Evolutionary conservation across 1,284 basidiomycete species (phyloP), one percentile per base, ranked within the genome.

Genomic region (Boletus smithii): DNA sequence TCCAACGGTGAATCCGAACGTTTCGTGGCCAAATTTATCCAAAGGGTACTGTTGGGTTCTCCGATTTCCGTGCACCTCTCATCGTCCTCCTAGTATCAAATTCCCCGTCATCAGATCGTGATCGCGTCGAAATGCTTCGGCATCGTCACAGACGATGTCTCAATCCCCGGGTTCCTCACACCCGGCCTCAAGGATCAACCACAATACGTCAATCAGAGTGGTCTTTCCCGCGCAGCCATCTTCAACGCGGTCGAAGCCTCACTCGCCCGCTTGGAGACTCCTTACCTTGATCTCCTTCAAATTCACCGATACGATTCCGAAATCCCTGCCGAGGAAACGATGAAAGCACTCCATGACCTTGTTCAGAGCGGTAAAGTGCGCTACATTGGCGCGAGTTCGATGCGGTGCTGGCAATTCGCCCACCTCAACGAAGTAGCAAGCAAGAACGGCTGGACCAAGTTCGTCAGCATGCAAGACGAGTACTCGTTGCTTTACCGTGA

Each of bases 11-110:
- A 73, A 46, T 75, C 74, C 0, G 75, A 76, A 41, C 56, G 61
- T 4, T 39, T 76, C 22, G 53, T 76, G 8, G 80, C 73, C 9
- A 76, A 77, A 54, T 83, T 83, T 39, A 69, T 86, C 51, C 70
- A 76, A 47, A 58, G 70, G 63, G 73, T 26, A 30, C 8, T 8
- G 4, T 8, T 16, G 17, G 11, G 33, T 16, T 13, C 36, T 43
- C 18, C 3, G 32, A 18, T 8, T 5, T 22, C 2, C 24, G 8
- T 32, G 4, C 26, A 11, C 9, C 10, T n/a, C 34, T 44, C 23
- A 29, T 5, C 17, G 3, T 26, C n/a, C 22, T 43, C 13, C 17
- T 30, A 78, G 75, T 71, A 72, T 61, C 61, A 77, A 16, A 78
- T 86, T 41, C 79, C 80, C 10, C 72, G 84, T 36, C 69, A 77